Evolutionary conservation across 768 basidiomycete genomes (phyloP).

Genomic region (Pleurotus tuoliensis): DNA sequence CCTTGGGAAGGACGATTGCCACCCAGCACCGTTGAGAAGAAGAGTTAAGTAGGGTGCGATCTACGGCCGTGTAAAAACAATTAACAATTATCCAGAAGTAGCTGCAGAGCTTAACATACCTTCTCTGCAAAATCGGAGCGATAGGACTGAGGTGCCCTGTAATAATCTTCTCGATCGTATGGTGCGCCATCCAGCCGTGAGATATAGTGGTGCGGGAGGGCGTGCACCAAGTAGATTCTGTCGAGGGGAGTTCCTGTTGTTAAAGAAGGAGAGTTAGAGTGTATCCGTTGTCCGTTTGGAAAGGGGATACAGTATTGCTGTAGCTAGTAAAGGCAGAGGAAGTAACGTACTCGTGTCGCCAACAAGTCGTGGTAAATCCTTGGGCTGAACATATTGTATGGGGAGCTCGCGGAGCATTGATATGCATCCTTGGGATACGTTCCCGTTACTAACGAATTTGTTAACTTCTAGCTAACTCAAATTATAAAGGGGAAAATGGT

Average conservation of each 20-base stretch:
- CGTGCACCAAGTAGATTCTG: conserved; percentile 72
- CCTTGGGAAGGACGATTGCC: conserved; percentile 75
- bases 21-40: conserved; percentile 84
- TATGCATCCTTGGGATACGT: conserved; percentile 76
- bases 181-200: conserved; percentile 46
- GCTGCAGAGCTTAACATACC: conserved; percentile 31
- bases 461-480: background rate
- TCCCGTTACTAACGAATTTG: conserved; percentile 54
- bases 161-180: conserved; percentile 71
- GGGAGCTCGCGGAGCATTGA: conserved; percentile 73
- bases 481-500: conserved; percentile 12
- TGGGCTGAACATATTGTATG: conserved; percentile 48
- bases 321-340: background rate
- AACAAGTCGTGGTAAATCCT: conserved; percentile 57
- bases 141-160: conserved; percentile 63
- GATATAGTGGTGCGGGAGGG: conserved; percentile 67
- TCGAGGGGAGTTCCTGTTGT: too few relatives aligned
- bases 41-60: conserved; percentile 84
- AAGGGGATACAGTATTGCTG: too few relatives aligned
- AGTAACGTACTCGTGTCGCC: conserved; percentile 40
- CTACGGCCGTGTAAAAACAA: conserved; percentile 29
- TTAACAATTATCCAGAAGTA: background rate
- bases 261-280: too few relatives aligned
- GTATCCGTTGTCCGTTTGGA: too few relatives aligned
- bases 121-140: conserved; percentile 63